Conservation (phyloP, 805 yeast species). For the Yamadazyma paraphyllophila region DNA sequence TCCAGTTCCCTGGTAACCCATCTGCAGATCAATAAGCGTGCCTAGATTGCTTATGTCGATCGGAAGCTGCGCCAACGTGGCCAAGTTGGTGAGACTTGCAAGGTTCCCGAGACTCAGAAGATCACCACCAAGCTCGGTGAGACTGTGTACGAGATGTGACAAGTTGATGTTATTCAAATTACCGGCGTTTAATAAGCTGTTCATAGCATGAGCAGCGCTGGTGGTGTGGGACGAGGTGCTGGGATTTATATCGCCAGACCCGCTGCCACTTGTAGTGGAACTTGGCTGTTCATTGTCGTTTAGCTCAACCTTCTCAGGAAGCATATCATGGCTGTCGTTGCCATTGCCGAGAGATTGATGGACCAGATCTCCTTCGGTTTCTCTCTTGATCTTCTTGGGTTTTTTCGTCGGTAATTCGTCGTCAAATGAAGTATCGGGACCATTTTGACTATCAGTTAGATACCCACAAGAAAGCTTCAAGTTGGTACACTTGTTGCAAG, state of each 20-base stretch:
- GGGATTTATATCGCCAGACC: not conserved
- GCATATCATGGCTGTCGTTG: too few species aligned
- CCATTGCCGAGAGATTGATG: too few species aligned
- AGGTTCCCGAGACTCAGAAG: constrained; percentile 34
- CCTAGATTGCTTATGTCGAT: constrained; percentile 38
- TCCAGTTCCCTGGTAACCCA: constrained; percentile 3
- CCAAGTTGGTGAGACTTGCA: constrained; percentile 39
- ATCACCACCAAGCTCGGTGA: constrained; percentile 36
- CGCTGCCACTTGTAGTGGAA: not conserved
- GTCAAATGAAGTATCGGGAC: constrained; percentile 7
- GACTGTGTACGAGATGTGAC: constrained; percentile 41
- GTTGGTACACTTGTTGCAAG: constrained; percentile 74
- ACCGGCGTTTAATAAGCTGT: constrained; percentile 31
- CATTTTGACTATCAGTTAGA: constrained; percentile 17
- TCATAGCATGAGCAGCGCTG: not conserved
- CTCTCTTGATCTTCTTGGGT: not conserved
- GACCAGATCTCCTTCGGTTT: not conserved
- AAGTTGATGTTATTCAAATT: constrained; percentile 42
- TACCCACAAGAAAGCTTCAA: constrained; percentile 80
- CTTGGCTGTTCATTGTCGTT: too few species aligned
- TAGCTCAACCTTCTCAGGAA: too few species aligned
- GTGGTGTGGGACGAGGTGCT: not conserved
- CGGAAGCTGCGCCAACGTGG: constrained; percentile 43
- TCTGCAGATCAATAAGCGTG: constrained; percentile 24
- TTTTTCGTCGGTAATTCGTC: not conserved